Conservation (phyloP, 345 rosid species). For the Corchorus capsularis region DNA sequence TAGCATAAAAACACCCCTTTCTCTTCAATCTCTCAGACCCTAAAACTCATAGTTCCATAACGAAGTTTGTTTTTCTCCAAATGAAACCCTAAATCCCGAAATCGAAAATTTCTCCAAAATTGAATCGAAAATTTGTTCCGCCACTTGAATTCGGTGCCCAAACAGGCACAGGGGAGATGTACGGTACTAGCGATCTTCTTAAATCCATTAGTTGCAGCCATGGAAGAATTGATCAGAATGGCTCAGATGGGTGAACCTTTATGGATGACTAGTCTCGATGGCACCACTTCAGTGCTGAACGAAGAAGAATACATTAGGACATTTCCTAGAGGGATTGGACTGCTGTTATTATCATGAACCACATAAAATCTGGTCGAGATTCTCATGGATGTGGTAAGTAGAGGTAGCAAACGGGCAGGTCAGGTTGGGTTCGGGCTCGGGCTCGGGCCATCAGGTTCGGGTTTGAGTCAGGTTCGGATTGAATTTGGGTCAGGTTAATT, state of each 20-base stretch:
- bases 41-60: no score
- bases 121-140: no score
- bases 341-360: conserved; percentile 71
- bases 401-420: no score
- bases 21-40: no score
- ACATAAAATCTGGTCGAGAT: conserved; percentile 61
- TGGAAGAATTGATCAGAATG: conserved; percentile 86
- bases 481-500: no score
- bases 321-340: conserved; percentile 63
- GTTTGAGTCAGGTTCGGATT: no score
- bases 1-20: no score
- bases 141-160: conserved; percentile 62
- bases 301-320: conserved; percentile 67
- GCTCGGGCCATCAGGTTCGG: no score
- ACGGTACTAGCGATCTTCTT: conserved; percentile 71
- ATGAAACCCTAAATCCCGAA: no score
- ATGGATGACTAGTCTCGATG: conserved; percentile 65
- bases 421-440: no score
- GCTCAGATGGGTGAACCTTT: conserved; percentile 77
- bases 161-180: conserved; percentile 54
- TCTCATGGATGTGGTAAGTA: conserved; percentile 83
- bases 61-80: no score
- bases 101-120: no score
- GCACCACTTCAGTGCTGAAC: conserved; percentile 40
- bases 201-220: conserved; percentile 68